phyloP scores from a whole-genome alignment of 352 stramenopile species.

The Globisporangium spiculum region DNA sequence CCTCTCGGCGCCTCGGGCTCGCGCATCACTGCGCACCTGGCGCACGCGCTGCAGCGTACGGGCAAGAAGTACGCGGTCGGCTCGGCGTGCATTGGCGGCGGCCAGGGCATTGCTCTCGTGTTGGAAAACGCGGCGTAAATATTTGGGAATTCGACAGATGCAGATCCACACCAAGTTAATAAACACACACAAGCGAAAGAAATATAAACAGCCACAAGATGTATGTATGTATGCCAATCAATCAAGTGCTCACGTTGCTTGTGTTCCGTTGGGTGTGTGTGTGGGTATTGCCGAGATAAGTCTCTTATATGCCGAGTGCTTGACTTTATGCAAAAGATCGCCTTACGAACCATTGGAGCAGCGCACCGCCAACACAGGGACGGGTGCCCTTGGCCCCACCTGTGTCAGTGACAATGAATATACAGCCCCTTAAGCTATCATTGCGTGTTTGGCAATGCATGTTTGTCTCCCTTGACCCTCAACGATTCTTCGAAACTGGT shows the following conservation, averaged over 20 bases:
- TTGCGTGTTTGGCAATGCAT: not conserved
- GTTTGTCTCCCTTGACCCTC: not conserved
- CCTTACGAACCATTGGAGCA: not conserved
- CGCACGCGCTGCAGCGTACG: slow-evolving; percentile 82
- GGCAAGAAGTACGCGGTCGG: slow-evolving; percentile 94
- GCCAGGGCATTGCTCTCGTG: slow-evolving; percentile 97
- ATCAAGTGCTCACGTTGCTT: not conserved
- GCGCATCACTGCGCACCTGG: slow-evolving; percentile 90
- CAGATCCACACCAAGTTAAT: slow-evolving; percentile 1
- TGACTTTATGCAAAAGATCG: not conserved
- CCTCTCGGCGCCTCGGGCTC: slow-evolving; percentile 94
- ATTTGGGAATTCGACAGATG: not conserved
- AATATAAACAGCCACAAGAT: not conserved
- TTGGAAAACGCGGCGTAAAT: slow-evolving; percentile 89
- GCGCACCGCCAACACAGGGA: not conserved
- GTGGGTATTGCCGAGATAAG: not conserved
- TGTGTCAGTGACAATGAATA: not conserved
- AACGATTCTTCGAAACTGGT: not conserved
- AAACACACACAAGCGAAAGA: slow-evolving; percentile 1
- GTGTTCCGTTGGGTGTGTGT: not conserved
- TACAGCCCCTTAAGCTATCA: not conserved
- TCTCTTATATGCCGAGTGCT: not conserved
- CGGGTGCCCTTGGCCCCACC: not conserved
- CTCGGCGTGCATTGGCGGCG: slow-evolving; percentile 97
- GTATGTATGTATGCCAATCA: not conserved